Percentiles rank a stretch among this genome's conserved stretches.
Evolutionary conservation across 371 early-diverging fungal species (phyloP).

Genomic region (Syncephalastrum sp.): DNA sequence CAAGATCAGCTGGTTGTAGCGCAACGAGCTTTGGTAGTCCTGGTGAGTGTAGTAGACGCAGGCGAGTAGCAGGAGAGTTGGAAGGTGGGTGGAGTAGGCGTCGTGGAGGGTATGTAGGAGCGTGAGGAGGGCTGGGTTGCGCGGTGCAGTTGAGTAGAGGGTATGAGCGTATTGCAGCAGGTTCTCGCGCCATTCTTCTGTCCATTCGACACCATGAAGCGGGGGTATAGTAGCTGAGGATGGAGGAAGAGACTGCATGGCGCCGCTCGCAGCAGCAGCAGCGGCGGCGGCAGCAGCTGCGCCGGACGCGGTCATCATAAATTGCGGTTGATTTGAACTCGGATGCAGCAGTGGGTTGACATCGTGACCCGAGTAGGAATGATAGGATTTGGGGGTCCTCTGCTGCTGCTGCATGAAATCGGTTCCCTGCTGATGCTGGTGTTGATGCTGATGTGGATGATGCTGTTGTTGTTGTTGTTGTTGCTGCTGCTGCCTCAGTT

Average conservation of each 20-base stretch:
- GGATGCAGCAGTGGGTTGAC: constrained; percentile 12
- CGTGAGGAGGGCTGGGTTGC: constrained; percentile 47
- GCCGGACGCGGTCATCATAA: constrained; percentile 20
- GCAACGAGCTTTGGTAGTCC: constrained; percentile 68
- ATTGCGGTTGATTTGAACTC: constrained; percentile 11
- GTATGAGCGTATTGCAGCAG: constrained; percentile 67
- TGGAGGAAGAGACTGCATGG: constrained; percentile 7
- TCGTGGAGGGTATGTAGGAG: constrained; percentile 67
- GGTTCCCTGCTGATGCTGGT: constrained; percentile 8
- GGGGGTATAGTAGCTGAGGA: constrained; percentile 17
- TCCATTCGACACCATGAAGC: constrained; percentile 20
- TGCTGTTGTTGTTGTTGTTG: constrained; percentile 21
- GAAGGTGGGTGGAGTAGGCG: constrained; percentile 70
- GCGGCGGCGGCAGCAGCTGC: constrained; percentile 35
- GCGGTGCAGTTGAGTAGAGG: constrained; percentile 60
- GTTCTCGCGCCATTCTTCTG: constrained; percentile 60
- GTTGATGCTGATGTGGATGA: constrained; percentile 14
- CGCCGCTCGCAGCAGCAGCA: constrained; percentile 21
- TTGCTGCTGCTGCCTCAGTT: constrained; percentile 13
- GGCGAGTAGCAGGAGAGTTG: constrained; percentile 81
- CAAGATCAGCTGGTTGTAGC: constrained; percentile 80
- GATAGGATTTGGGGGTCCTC: constrained; percentile 21
- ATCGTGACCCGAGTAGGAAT: constrained; percentile 13
- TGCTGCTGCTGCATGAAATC: constrained; percentile 8
- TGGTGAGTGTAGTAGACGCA: constrained; percentile 85